Conservation (phyloP, 805 yeast species). For the Cyberlindnera nakhonratchasimensis region DNA sequence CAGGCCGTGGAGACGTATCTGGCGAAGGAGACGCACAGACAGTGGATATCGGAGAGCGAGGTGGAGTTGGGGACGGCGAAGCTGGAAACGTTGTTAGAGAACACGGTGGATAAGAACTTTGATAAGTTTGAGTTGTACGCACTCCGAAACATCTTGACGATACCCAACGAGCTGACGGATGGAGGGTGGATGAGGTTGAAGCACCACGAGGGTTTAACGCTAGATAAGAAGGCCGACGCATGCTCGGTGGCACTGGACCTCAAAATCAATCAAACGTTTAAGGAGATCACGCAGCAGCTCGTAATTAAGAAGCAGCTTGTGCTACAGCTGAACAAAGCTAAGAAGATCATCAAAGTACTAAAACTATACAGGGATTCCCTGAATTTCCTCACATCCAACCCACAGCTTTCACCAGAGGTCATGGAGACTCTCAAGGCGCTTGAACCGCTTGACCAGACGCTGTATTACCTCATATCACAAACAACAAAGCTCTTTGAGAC, state of each 20-base stretch:
- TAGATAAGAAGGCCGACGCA: constrained; percentile 20
- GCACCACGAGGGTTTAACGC: constrained; percentile 59
- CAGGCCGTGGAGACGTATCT: constrained; percentile 67
- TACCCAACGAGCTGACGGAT: constrained; percentile 45
- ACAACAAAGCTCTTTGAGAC: constrained; percentile 31
- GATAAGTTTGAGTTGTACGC: constrained; percentile 84
- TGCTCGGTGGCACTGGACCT: constrained; percentile 29
- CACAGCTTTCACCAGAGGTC: constrained; percentile 10
- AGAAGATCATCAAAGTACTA: constrained; percentile 33
- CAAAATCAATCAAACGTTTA: constrained; percentile 33
- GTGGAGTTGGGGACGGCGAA: constrained; percentile 77
- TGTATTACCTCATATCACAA: constrained; percentile 43
- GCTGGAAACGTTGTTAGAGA: constrained; percentile 71
- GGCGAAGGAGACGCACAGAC: constrained; percentile 24
- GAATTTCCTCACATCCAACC: constrained; percentile 23
- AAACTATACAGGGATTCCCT: constrained; percentile 33
- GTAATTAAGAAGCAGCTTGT: constrained; percentile 39
- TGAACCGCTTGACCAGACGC: constrained; percentile 45
- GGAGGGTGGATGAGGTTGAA: constrained; percentile 68
- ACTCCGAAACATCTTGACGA: constrained; percentile 66
- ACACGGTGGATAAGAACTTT: constrained; percentile 73
- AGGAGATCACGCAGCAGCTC: constrained; percentile 42
- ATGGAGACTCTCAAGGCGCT: constrained; percentile 31
- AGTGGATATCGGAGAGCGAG: constrained; percentile 38
- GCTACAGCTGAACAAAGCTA: constrained; percentile 38